These are phyloP conservation scores for Diospyros lotus DNA, from an alignment of 148 eudicot species.

Conservation along the genomic window DNA sequence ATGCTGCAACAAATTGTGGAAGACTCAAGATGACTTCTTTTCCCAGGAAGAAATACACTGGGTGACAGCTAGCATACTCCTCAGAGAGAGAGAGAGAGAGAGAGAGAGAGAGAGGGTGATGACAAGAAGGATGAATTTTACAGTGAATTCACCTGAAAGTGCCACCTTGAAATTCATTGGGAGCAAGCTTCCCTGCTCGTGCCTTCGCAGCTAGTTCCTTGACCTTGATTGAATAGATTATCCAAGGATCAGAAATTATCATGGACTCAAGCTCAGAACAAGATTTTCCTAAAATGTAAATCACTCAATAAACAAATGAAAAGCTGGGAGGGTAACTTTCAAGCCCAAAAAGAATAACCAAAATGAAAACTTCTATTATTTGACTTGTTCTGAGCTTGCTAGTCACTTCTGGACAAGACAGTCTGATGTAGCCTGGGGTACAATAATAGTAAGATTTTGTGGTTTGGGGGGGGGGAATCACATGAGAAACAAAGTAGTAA, in stretches of 20 bases:
- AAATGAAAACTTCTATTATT: not conserved
- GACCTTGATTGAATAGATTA: constrained; percentile 39
- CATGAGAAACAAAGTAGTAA: too few relatives aligned
- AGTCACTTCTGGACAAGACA: too few relatives aligned
- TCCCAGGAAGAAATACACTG: not conserved
- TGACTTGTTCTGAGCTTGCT: too few relatives aligned
- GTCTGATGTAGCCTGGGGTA: too few relatives aligned
- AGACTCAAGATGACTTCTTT: not conserved
- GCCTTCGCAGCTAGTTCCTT: constrained; percentile 94
- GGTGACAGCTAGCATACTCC: not conserved
- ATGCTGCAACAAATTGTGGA: constrained; percentile 49
- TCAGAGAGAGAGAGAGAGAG: not conserved
- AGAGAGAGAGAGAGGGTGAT: not conserved
- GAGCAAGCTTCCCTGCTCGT: constrained; percentile 79
- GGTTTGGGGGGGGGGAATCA: too few relatives aligned
- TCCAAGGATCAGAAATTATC: constrained; percentile 5
- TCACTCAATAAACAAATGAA: constrained; percentile 8
- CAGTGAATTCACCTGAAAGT: constrained; percentile 71
- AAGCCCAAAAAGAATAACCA: not conserved
- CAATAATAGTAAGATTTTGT: too few relatives aligned
- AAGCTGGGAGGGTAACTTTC: not conserved
- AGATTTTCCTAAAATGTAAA: constrained; percentile 3
- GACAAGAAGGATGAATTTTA: not conserved
- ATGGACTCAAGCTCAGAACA: constrained; percentile 6
- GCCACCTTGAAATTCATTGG: constrained; percentile 97